phyloP scores from a whole-genome alignment of 352 stramenopile species.

The Globisporangium cederbergense region DNA sequence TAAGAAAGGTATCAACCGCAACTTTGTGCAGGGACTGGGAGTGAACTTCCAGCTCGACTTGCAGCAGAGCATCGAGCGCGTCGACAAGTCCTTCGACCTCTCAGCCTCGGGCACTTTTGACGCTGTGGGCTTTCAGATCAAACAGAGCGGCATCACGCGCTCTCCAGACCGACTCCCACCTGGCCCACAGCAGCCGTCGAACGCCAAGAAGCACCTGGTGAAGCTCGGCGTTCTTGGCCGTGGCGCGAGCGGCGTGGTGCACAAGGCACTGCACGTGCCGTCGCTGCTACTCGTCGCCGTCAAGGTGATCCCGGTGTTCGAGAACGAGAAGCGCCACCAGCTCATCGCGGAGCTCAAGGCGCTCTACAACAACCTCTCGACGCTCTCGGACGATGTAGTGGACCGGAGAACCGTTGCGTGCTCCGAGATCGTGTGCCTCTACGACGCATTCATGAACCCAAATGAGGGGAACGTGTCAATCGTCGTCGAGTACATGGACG shows the following conservation, averaged over 20 bases:
- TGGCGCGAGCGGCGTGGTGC: slow-evolving; percentile 85
- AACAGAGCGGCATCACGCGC: slow-evolving; percentile 72
- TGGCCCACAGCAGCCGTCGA: slow-evolving; percentile 36
- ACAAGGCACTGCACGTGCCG: slow-evolving; percentile 88
- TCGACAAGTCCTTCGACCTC: slow-evolving; percentile 79
- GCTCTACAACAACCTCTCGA: slow-evolving; percentile 85
- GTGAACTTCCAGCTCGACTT: slow-evolving; percentile 73
- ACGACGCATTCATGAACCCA: slow-evolving; percentile 93
- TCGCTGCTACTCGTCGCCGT: slow-evolving; percentile 88
- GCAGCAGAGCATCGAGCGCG: slow-evolving; percentile 47
- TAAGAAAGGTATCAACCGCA: slow-evolving; percentile 67
- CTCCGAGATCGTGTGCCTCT: slow-evolving; percentile 88
- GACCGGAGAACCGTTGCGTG: slow-evolving; percentile 54
- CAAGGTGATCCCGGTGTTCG: slow-evolving; percentile 90
- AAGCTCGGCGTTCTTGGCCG: slow-evolving; percentile 79
- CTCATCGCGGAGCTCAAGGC: slow-evolving; percentile 85
- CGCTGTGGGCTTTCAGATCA: slow-evolving; percentile 79
- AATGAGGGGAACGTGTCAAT: slow-evolving; percentile 91
- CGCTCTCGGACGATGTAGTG: slow-evolving; percentile 48
- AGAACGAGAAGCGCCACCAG: slow-evolving; percentile 85
- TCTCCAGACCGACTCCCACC: slow-evolving; percentile 43
- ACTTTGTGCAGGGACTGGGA: slow-evolving; percentile 65
- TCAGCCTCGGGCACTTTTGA: slow-evolving; percentile 82
- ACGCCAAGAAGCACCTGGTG: slow-evolving; percentile 79
- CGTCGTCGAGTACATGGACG: slow-evolving; percentile 96